Percentiles rank a stretch among this genome's conserved stretches.
Conservation (phyloP, 768 basidiomycete genomes). For the Leccinum aurantiacum region DNA sequence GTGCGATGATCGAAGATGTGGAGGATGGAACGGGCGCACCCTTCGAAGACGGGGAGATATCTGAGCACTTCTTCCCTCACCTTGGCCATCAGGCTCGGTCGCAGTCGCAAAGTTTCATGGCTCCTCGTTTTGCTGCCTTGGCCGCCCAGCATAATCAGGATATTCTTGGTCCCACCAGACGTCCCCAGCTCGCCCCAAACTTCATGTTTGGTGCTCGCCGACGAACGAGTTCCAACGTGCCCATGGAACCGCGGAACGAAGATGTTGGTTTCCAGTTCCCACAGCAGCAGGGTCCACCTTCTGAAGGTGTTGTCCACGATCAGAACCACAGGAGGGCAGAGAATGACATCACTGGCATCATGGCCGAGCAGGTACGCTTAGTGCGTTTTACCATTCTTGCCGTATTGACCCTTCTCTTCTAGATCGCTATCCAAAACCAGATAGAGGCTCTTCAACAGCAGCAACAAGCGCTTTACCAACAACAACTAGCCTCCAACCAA, state of each 20-base stretch:
- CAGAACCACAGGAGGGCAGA: constrained; percentile 56
- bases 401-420: constrained; percentile 12
- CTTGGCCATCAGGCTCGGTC: constrained; percentile 65
- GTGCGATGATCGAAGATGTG: constrained; percentile 75
- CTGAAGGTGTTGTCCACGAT: constrained; percentile 31
- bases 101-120: constrained; percentile 81
- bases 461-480: constrained; percentile 86
- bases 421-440: constrained; percentile 89
- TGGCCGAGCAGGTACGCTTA: constrained; percentile 86
- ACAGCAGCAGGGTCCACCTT: constrained; percentile 51
- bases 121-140: constrained; percentile 84
- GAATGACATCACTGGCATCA: constrained; percentile 80
- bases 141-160: constrained; percentile 71
- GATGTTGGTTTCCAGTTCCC: constrained; percentile 83
- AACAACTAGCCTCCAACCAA: constrained; percentile 85
- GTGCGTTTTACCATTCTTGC: background rate
- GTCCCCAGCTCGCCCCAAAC: constrained; percentile 86
- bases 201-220: constrained; percentile 83
- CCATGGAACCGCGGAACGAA: constrained; percentile 72
- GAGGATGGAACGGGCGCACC: constrained; percentile 55
- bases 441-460: constrained; percentile 90
- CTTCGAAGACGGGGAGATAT: constrained; percentile 80
- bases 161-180: constrained; percentile 66
- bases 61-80: constrained; percentile 51
- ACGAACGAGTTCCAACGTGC: constrained; percentile 49